Base-by-base conservation (phyloP, 345 rosid species). In the Iberis pinnata region DNA sequence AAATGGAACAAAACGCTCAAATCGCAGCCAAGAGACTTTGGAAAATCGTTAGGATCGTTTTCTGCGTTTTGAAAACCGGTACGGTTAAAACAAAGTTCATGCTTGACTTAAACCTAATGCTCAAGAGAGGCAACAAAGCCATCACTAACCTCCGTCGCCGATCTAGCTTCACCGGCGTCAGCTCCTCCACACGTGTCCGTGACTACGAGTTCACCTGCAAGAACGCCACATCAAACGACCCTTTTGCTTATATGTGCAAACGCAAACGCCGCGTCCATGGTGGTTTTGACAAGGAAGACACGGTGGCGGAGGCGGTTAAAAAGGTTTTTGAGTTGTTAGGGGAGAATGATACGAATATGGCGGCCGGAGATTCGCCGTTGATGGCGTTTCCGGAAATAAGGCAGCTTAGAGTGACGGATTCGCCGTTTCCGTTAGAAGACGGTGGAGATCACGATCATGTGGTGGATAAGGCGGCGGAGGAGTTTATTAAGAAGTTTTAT, bases 171-270 rank as follows among this genome's bases (percentile, higher is more conserved):
- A 67, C 80, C n/a, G 48, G 27, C n/a, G 54, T 37, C 9, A 62
- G 36, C 44, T 62, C 74, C 45, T 66, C 80, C 53, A 60, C 77
- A 65, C 25, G 75, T 33, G 75, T 77, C 7, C 56, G 76, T 24
- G 90, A 80, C 43, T 79, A 80, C 53, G 89, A 82, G 57, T 85
- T 85, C 75, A 78, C 83, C 71, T 75, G 89, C 81, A 85, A 84
- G 52, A 78, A 75, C 45, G 80, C 71, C 55, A 78, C 81, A 0
- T 70, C 78, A 24, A 48, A 64, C 18, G 31, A 56, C 64, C 52
- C 72, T 29, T 68, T 76, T 44, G 42, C 43, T 18, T 11, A 27
- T 46, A 33, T 49, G 53, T 57, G 47, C 72, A 70, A 72, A 32
- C 79, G 74, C 62, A 62, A 67, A 42, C 68, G 73, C 70, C 77